Evolutionary conservation across 2,329 filamentous ascomycete genomes (phyloP), one percentile per base, ranked within the genome.

Genomic region (Claviceps digitariae): DNA sequence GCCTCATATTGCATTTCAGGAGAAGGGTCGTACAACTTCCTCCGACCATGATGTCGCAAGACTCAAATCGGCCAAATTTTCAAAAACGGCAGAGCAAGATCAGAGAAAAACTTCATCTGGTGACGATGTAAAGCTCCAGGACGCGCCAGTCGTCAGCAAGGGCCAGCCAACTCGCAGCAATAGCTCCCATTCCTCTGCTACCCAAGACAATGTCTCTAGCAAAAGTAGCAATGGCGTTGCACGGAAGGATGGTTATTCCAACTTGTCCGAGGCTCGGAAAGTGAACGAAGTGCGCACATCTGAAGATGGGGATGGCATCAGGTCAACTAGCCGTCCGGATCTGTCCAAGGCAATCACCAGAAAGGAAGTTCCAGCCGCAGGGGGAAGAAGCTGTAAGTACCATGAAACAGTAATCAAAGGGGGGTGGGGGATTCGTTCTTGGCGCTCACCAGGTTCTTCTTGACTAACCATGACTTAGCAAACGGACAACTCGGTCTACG

Each of bases 1-100:
- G 17, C 88, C 90, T n/a, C 90, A 95, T 63, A 95, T 95, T 61
- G 86, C 89, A 23, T 94, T 90, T 65, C 89, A 95, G 66, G 88
- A 95, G 62, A 93, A 90, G 67, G 81, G 81, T 2, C 79, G 86
- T 2, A 64, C 68, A 48, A 34, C 62, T 20, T 83, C 82, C 1
- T 79, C 82, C 2, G 80, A 84, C 12, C 70, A 81, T 25, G 74
- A 80, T 31, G 77, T 76, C 40, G 71, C 75, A 1, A 72, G 78
- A 48, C 69, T 73, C 25, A 82, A 74, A 61, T 68, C 64, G 57
- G 76, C 69, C 61, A 77, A 70, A 65, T 69, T 70, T 45, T 79
- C 70, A 52, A 79, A 74, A 61, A 70, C 59, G 3, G 38, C 48
- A 15, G 60, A 61, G 6, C 56, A 54, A 61, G 60, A 67, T 38